Percentiles rank a stretch among this genome's conserved stretches.
phyloP scores from a whole-genome alignment of 352 stramenopile species.

The Phytopythium delawarense region DNA sequence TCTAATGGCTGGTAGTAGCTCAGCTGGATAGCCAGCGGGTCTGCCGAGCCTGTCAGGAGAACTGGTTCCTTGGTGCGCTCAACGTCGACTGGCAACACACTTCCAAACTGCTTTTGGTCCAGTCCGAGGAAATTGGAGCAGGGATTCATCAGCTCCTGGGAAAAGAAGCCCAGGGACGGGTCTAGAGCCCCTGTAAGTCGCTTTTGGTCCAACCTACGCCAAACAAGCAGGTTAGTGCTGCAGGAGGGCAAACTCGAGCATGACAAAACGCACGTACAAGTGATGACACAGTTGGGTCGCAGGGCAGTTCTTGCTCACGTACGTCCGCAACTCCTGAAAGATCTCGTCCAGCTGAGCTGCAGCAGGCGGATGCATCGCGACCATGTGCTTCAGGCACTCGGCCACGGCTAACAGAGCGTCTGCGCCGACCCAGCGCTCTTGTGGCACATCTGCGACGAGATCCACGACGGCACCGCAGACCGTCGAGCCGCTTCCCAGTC shows the following conservation, averaged over 20 bases:
- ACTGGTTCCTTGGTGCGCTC: slow-evolving; percentile 17
- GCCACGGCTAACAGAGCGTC: slow-evolving; percentile 33
- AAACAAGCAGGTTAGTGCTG: not conserved
- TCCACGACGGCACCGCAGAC: not conserved
- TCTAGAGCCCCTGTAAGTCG: not conserved
- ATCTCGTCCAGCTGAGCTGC: slow-evolving; percentile 20
- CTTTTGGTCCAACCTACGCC: not conserved
- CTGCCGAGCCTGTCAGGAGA: slow-evolving; percentile 50
- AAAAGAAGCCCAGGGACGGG: slow-evolving; percentile 10
- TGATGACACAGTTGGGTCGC: not conserved
- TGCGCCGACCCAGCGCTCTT: slow-evolving; percentile 10
- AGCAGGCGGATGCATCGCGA: slow-evolving; percentile 21
- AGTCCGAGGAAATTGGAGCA: slow-evolving; percentile 23
- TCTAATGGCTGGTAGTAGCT: slow-evolving; percentile 44
- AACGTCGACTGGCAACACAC: not conserved
- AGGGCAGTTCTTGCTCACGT: slow-evolving; percentile 1
- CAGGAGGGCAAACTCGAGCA: not conserved
- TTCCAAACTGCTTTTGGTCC: not conserved
- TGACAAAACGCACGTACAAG: slow-evolving; percentile 1
- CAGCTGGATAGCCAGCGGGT: slow-evolving; percentile 57
- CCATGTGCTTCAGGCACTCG: slow-evolving; percentile 34
- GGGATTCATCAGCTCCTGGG: slow-evolving; percentile 36
- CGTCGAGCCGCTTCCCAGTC: slow-evolving; percentile 21
- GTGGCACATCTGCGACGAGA: slow-evolving; percentile 5
- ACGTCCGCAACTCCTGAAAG: slow-evolving; percentile 22